These are phyloP conservation scores for Neoascochyta sp. DNA, from an alignment of 2,329 filamentous ascomycete species.

Conservation along the genomic window DNA sequence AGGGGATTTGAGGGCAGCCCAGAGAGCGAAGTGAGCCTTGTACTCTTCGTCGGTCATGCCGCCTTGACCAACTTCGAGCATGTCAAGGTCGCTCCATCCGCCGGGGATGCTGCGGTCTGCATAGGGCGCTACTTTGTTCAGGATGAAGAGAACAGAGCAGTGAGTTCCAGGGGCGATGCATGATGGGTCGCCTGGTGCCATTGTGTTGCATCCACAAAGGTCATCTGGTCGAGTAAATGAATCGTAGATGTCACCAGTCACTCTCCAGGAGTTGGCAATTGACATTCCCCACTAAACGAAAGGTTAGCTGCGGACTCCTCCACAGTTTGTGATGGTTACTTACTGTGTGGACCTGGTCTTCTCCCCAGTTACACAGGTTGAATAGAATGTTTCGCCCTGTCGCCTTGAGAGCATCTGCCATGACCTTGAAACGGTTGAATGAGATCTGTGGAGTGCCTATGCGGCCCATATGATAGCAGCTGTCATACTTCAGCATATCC, in stretches of 20 bases:
- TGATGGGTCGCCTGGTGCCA: constrained; percentile 21
- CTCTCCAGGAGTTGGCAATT: constrained; percentile 36
- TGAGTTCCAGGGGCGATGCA: constrained; percentile 27
- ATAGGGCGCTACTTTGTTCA: constrained; percentile 29
- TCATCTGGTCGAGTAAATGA: constrained; percentile 28
- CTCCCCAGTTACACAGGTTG: constrained; percentile 38
- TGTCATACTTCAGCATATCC: constrained; percentile 39
- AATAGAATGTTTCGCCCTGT: constrained; percentile 24
- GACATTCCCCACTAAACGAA: constrained; percentile 29
- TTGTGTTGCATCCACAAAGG: constrained; percentile 23
- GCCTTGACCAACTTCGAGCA: constrained; percentile 30
- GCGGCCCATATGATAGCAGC: constrained; percentile 32
- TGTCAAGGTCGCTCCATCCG: constrained; percentile 31
- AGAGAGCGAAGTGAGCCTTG: constrained; percentile 40
- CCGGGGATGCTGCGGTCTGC: constrained; percentile 26
- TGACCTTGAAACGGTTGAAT: constrained; percentile 26
- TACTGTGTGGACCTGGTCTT: constrained; percentile 28
- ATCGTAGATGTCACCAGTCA: constrained; percentile 31
- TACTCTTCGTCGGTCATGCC: constrained; percentile 32
- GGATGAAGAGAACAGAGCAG: constrained; percentile 27
- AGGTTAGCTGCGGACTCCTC: constrained; percentile 2
- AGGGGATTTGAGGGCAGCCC: constrained; percentile 43
- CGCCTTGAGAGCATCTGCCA: constrained; percentile 21
- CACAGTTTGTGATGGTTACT: not conserved
- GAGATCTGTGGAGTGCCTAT: constrained; percentile 24